Percentiles rank a stretch among this genome's conserved stretches.
Conservation (phyloP, 2,329 filamentous ascomycete species). For the Cladosporium sp. region DNA sequence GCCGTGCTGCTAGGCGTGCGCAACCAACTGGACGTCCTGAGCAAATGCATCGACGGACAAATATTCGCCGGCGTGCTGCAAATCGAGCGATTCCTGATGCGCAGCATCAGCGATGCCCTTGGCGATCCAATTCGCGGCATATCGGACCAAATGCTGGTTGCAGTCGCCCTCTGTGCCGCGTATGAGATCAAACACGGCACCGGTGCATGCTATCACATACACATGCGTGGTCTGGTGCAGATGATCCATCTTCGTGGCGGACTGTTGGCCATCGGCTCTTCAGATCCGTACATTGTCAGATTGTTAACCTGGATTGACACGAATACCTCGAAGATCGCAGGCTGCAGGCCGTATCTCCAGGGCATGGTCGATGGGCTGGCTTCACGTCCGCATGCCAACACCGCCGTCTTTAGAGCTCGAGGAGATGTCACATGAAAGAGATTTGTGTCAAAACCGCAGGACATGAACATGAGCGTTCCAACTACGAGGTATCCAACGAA, state of each 20-base stretch:
- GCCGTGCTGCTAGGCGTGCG: constrained; percentile 12
- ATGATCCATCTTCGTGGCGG: constrained; percentile 23
- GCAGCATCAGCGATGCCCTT: constrained; percentile 21
- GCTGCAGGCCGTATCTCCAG: constrained; percentile 9
- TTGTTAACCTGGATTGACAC: constrained; percentile 11
- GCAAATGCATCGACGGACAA: not conserved
- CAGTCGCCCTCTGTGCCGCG: constrained; percentile 21
- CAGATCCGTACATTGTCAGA: constrained; percentile 11
- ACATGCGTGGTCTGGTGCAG: constrained; percentile 23
- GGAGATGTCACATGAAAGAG: not conserved
- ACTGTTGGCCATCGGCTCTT: constrained; percentile 9
- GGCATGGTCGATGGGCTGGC: not conserved
- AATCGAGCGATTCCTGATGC: constrained; percentile 19
- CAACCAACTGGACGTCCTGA: constrained; percentile 1
- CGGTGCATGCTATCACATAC: constrained; percentile 19
- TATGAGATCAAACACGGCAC: constrained; percentile 22
- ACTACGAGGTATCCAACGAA: not conserved
- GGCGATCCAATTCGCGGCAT: constrained; percentile 19
- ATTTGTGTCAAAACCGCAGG: not conserved
- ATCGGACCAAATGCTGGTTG: constrained; percentile 21
- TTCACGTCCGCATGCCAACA: not conserved
- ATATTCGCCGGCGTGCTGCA: not conserved
- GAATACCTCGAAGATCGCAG: constrained; percentile 9
- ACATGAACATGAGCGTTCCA: not conserved
- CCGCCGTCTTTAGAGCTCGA: not conserved